These are phyloP conservation scores for carrot (Daucus carota) DNA, from an alignment of 129 eudicot genomes.

Conservation along the genomic window DNA sequence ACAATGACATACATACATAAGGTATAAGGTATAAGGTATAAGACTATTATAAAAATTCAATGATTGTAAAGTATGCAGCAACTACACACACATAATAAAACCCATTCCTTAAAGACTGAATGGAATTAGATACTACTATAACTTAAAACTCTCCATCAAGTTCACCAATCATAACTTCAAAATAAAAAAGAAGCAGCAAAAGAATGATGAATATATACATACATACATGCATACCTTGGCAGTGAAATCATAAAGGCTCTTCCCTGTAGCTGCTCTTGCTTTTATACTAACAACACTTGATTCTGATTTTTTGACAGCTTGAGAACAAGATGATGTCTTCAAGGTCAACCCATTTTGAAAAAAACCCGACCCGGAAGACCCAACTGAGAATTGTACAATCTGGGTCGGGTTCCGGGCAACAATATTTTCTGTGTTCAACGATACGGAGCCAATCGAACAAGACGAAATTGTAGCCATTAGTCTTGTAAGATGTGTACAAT, in stretches of 20 bases:
- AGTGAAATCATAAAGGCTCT: slow-evolving; percentile 64
- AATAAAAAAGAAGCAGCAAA: no score
- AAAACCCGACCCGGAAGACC: slow-evolving; percentile 46
- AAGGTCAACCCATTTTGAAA: slow-evolving; percentile 44
- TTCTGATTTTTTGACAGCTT: slow-evolving; percentile 25
- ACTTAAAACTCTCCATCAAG: no score
- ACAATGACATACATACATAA: no score
- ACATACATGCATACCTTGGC: slow-evolving; percentile 46
- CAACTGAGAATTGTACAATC: slow-evolving; percentile 16
- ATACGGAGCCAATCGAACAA: slow-evolving; percentile 25
- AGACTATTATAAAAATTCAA: no score
- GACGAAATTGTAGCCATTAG: slow-evolving; percentile 10
- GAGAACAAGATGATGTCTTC: slow-evolving; percentile 27
- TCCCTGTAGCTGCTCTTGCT: slow-evolving; percentile 69
- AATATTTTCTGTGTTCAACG: slow-evolving; percentile 10
- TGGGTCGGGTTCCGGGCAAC: not conserved
- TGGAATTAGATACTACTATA: no score
- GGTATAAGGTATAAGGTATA: no score
- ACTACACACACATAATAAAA: no score
- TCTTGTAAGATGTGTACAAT: not conserved
- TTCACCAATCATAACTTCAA: no score
- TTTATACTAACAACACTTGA: slow-evolving; percentile 25
- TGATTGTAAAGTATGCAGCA: no score
- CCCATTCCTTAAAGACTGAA: no score
- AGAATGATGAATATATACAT: not conserved